Conservation (phyloP, 352 stramenopile genomes). For the Phytophthora chlamydospora region DNA sequence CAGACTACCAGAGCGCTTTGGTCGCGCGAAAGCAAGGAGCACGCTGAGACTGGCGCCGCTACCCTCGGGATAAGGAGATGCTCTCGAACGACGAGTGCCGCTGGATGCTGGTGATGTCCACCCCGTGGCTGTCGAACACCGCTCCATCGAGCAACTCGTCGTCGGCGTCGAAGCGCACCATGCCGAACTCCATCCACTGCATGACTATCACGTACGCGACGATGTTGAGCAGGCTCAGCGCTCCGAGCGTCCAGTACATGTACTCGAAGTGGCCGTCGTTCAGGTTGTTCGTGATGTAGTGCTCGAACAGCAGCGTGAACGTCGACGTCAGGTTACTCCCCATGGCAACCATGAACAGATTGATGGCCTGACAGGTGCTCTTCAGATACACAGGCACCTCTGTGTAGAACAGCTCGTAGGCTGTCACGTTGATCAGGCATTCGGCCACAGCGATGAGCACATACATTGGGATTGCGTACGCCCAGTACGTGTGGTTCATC, state of each 20-base stretch:
- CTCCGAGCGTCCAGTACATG: constrained; percentile 89
- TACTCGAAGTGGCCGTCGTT: constrained; percentile 89
- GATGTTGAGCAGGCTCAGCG: constrained; percentile 76
- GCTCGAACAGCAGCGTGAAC: constrained; percentile 86
- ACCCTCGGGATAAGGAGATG: constrained; percentile 62
- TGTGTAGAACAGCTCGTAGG: constrained; percentile 90
- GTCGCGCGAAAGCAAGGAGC: constrained; percentile 12
- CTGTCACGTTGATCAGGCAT: constrained; percentile 89
- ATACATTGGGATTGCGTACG: constrained; percentile 84
- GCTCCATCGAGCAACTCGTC: constrained; percentile 68
- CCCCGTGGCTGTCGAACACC: constrained; percentile 61
- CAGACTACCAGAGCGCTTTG: constrained; percentile 21
- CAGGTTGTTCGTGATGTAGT: constrained; percentile 74
- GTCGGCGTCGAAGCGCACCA: constrained; percentile 76
- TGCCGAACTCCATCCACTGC: constrained; percentile 89
- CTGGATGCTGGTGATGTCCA: constrained; percentile 74
- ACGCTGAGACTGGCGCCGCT: constrained; percentile 10
- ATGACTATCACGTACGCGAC: constrained; percentile 79
- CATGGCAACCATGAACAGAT: constrained; percentile 90
- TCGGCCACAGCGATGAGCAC: constrained; percentile 81
- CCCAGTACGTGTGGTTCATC: constrained; percentile 88
- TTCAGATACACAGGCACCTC: constrained; percentile 89
- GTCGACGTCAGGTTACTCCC: constrained; percentile 89
- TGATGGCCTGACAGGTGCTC: constrained; percentile 88
- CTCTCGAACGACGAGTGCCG: constrained; percentile 83